Base-by-base conservation (phyloP, 2,329 filamentous ascomycete species). In the Cladophialophora psammophila region DNA sequence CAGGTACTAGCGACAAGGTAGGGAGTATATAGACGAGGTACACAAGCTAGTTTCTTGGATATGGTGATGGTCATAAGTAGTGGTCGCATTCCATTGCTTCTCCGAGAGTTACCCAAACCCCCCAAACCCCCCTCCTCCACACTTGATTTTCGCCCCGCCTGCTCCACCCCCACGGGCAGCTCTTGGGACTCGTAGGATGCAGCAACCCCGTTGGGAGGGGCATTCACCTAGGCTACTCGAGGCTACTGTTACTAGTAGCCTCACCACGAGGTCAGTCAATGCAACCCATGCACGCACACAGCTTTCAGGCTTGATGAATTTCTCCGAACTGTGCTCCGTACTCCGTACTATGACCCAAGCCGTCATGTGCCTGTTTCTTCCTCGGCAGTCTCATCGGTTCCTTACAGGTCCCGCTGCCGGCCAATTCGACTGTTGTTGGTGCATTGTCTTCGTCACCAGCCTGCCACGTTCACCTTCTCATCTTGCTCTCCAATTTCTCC, bases 101-200 rank as follows among this genome's bases (percentile, higher is more conserved):
- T 20, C 4, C 45, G 15, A 12, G n/a, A 42, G 15, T 12, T 20
- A 4, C 12, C 45, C 20, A 31, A 26, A 26, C 20, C 7, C n/a
- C 8, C 7, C 18, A 3, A 4, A 26, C 2, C 12, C 45, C 45
- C 18, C 45, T 50, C 45, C 45, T 50, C 45, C 45, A 53, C 53
- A 59, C 20, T 13, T 40, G 6, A 7, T 35, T n/a, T 18, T n/a
- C 31, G 42, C 52, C 31, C 45, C 45, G 20, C 13, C 62, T 10
- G 54, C 62, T 64, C 55, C 62, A 64, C 62, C 62, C 62, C 62
- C 62, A 64, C 62, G 52, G 35, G 35, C 34, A 54, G 20, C 45
- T 50, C 45, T 50, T 10, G 26, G 26, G 26, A 26, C 26, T 3
- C 26, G 26, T 2, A 26, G 26, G 26, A 26, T 2, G 26, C 26